A percentile compares a stretch with the other conserved stretches of the same genome.
Conservation (phyloP, 2,329 filamentous ascomycete species). For the Colletotrichum tropicale region DNA sequence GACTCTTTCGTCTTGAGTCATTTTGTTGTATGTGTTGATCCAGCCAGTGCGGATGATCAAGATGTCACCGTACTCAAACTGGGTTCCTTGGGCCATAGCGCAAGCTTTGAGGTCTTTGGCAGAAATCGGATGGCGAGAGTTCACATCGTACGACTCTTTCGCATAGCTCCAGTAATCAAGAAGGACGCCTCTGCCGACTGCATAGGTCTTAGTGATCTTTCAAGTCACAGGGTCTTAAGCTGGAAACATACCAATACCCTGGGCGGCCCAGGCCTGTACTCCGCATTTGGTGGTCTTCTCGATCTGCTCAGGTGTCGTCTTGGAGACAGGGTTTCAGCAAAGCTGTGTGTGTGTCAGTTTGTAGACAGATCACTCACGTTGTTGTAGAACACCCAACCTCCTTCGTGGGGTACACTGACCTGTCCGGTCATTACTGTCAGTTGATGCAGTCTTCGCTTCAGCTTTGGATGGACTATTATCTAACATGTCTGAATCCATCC, state of each 20-base stretch:
- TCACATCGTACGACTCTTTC: background rate
- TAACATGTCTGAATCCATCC: background rate
- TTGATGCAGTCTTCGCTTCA: background rate
- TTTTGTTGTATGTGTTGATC: background rate
- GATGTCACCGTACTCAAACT: background rate
- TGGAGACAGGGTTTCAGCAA: background rate
- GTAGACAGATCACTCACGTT: background rate
- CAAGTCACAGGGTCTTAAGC: accelerated
- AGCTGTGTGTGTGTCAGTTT: accelerated
- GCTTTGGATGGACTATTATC: background rate
- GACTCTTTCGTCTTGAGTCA: background rate
- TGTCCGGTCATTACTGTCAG: background rate
- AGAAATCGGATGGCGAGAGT: background rate
- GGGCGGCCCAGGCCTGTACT: background rate
- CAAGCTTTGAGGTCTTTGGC: background rate
- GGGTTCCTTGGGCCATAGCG: background rate
- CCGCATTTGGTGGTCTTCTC: background rate
- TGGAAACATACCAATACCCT: background rate
- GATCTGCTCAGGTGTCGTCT: background rate
- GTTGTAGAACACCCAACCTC: background rate
- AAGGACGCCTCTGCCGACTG: background rate
- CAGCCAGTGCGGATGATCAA: background rate
- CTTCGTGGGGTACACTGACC: background rate
- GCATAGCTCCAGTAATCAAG: background rate
- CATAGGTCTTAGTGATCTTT: background rate